phyloP scores from a whole-genome alignment of 768 basidiomycete species.

The Lentinula aciculospora region DNA sequence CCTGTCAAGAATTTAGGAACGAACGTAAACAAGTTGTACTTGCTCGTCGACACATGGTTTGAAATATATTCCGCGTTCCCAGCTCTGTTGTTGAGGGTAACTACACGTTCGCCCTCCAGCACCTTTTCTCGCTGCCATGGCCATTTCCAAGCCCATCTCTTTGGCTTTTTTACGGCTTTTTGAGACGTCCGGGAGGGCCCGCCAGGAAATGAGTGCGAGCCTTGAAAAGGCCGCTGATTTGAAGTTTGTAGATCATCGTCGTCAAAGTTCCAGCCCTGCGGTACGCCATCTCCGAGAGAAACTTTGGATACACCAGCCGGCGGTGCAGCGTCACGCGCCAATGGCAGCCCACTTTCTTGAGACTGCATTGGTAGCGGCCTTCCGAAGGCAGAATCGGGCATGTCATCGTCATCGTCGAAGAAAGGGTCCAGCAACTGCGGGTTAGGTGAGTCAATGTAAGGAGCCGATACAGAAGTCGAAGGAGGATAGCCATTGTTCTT shows the following conservation, averaged over 20 bases:
- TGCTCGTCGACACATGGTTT: slow-evolving; percentile 91
- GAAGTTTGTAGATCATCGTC: slow-evolving; percentile 48
- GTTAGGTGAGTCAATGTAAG: slow-evolving; percentile 30
- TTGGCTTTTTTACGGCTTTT: slow-evolving; percentile 14
- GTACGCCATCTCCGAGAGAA: slow-evolving; percentile 39
- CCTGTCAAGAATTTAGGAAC: slow-evolving; percentile 90
- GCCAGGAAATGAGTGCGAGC: slow-evolving; percentile 34
- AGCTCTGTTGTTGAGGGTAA: slow-evolving; percentile 73
- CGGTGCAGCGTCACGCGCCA: slow-evolving; percentile 53
- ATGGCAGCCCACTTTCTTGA: slow-evolving; percentile 51
- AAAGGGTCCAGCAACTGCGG: slow-evolving; percentile 75
- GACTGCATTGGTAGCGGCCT: slow-evolving; percentile 42
- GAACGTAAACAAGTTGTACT: slow-evolving; percentile 87
- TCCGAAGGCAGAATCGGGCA: slow-evolving; percentile 65
- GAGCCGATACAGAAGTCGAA: slow-evolving; percentile 28
- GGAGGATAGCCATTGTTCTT: slow-evolving; percentile 52
- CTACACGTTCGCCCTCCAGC: slow-evolving; percentile 68
- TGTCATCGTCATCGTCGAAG: slow-evolving; percentile 78
- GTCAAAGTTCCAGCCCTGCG: slow-evolving; percentile 73
- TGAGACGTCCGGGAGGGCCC: slow-evolving; percentile 13
- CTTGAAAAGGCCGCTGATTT: slow-evolving; percentile 31
- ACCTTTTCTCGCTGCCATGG: slow-evolving; percentile 72
- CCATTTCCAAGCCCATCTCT: slow-evolving; percentile 58
- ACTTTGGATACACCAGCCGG: slow-evolving; percentile 53
- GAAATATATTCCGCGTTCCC: slow-evolving; percentile 64